Evolutionary conservation across 2,329 filamentous ascomycete genomes (phyloP), one percentile per base, ranked within the genome.

Genomic region (Arachnomyces sp.): DNA sequence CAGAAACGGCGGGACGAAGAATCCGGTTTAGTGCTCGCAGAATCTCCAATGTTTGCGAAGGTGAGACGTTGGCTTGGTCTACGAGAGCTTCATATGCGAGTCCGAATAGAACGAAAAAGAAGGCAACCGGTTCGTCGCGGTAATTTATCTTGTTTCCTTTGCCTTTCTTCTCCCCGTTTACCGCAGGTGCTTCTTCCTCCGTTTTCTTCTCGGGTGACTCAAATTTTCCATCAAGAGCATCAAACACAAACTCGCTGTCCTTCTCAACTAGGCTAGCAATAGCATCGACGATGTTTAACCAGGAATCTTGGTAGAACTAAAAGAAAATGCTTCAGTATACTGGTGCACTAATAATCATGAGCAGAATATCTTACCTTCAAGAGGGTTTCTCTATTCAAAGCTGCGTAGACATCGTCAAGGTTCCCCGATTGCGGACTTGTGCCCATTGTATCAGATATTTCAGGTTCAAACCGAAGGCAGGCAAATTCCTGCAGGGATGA

Each of bases 81-180:
- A 90, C 90, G 15, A 98, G 75, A 13, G 93, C 90, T 64, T 98
- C 93, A 52, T 98, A 96, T 0, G 90, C 88, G 42, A 98, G 82
- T 8, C 92, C 92, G 53, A 96, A 98, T 0, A 98, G 75, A 11
- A 98, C 90, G 55, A 98, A 98, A 70, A 98, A 98, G 72, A 98
- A 98, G 1, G 92, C 92, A 1, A 96, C 87, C 0, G 92, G 92
- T 59, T 98, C 92, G 56, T 96, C 90, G 35, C 92, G 85, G 60
- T 98, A 98, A 62, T 96, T 96, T 67, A 98, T 96, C 49, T 90
- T 86, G 36, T 81, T 74, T 3, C 74, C 75, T 57, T 83, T 86
- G 12, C 71, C 67, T 32, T 74, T 68, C 71, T 44, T 73, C 75
- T 9, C 32, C 42, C 36, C 52, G 15, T 53, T 50, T 7, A 42